These are phyloP conservation scores for Xylaria flabelliformis DNA, from an alignment of 495 filamentous ascomycete genomes.

Conservation along the genomic window DNA sequence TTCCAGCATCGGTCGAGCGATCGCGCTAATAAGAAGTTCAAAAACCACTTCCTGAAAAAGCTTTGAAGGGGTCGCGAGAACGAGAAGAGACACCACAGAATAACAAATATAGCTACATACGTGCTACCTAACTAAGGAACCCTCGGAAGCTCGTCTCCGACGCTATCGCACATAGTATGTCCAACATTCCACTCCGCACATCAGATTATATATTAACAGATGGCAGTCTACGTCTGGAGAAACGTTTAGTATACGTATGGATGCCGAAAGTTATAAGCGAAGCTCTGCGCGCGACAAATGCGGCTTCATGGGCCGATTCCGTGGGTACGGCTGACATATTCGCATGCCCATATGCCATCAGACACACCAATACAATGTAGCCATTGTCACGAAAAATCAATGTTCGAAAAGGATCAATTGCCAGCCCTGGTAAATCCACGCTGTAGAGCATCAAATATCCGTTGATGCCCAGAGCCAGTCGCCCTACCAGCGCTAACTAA, in stretches of 20 bases:
- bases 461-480: not conserved
- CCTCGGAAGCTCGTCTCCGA: not conserved
- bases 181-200: not conserved
- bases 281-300: not conserved
- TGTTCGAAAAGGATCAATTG: not conserved
- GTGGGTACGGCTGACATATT: not conserved
- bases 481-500: not conserved
- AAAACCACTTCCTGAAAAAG: conserved; percentile 71
- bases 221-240: no score
- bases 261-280: no score
- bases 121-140: not conserved
- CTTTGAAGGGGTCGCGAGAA: conserved; percentile 52
- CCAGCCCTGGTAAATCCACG: not conserved
- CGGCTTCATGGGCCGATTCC: not conserved
- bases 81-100: not conserved
- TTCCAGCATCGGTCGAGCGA: conserved; percentile 85
- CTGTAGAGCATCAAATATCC: not conserved
- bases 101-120: not conserved
- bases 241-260: no score
- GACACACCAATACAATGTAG: not conserved
- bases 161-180: not conserved
- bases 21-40: conserved; percentile 89
- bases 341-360: not conserved
- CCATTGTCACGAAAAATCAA: not conserved
- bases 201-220: not conserved